Evolutionary conservation across 2,329 filamentous ascomycete species (phyloP), one percentile per base, ranked within the genome.

Genomic region (Thielaviopsis populi): DNA sequence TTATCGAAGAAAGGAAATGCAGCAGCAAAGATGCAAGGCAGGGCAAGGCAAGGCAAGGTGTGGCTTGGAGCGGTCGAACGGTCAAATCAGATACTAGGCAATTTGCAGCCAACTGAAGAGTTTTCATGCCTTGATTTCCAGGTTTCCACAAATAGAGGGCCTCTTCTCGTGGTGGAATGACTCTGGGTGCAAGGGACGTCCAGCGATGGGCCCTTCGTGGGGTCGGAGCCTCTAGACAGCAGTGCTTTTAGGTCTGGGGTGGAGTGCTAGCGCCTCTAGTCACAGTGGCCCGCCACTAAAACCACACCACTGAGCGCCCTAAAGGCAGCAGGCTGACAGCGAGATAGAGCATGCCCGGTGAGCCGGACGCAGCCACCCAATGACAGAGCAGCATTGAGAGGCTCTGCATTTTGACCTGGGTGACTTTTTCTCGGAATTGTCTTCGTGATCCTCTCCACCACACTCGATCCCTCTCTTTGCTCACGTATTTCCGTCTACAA

Each of bases 31-130:
- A 70, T 71, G 70, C 69, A 72, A 70, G 70, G 72, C 68, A 67
- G 67, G 66, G 63, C 69, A 69, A 69, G 68, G 69, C 69, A 70
- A 69, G 66, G 68, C 68, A 69, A 69, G 71, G 69, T 69, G 70
- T 71, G 70, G 70, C 72, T 72, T 70, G 70, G 72, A 69, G 70
- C 72, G 65, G 70, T 71, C 71, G 69, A 67, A 70, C 69, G 70
- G 53, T 72, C 71, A 75, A 75, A 75, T 75, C 73, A 74, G 73
- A 72, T 74, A 74, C 73, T 74, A 70, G 72, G 70, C 72, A 70
- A 69, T 69, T 71, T 68, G 66, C 68, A 70, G 13, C 30, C 17
- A 15, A 15, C 15, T 19, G 59, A 50, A 58, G 11, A 17, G 22
- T 19, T 46, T 63, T 63, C 27, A 10, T 53, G 61, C 61, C 61